Base-by-base conservation (phyloP, 2,329 filamentous ascomycete genomes). In the Pyrenochaeta sp. region DNA sequence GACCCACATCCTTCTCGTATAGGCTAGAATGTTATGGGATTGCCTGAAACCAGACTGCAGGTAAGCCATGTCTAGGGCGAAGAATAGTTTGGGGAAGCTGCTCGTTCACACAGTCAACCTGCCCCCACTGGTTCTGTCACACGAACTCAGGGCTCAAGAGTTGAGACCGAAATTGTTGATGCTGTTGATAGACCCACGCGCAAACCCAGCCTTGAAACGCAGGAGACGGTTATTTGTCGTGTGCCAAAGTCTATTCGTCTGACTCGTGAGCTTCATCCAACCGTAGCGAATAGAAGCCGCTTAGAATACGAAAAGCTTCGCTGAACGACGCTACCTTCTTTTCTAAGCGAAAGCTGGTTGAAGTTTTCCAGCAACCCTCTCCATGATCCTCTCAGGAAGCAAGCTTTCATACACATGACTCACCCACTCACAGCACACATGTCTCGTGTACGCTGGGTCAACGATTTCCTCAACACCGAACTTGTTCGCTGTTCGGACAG, bases 381-480 rank as follows among this genome's bases (percentile, higher is more conserved):
- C 74, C 69, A 79, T 71, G 42, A 87, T 65, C 58, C 85, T 77
- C 61, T 83, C 77, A 40, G 79, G 79, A 72, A 87, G 72, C 54
- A 86, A 73, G n/a, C 72, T 76, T 40, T 83, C 80, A 71, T 87
- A 89, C 27, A 87, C 79, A 73, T 87, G 83, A 52, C 70, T 76
- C 3, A 81, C 74, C 87, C 87, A 89, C 36, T 82, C 79, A 59
- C 80, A 84, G 37, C 84, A 82, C 8, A 88, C 73, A n/a, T 73
- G 71, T 50, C 87, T 79, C 2, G 87, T 89, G 56, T 82, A 79
- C 32, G 84, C 85, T 4, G 86, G 87, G 74, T 89, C 87, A 40
- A 89, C 84, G 45, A 89, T 88, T 71, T 89, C 87, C 72, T 89
- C 86, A 0, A 89, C 80, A 0, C 85, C 85, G 72, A 89, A 89